Percentiles rank a stretch among this genome's conserved stretches.
Evolutionary conservation across 2,329 filamentous ascomycete genomes (phyloP).

Genomic region (Cladosporium velox): DNA sequence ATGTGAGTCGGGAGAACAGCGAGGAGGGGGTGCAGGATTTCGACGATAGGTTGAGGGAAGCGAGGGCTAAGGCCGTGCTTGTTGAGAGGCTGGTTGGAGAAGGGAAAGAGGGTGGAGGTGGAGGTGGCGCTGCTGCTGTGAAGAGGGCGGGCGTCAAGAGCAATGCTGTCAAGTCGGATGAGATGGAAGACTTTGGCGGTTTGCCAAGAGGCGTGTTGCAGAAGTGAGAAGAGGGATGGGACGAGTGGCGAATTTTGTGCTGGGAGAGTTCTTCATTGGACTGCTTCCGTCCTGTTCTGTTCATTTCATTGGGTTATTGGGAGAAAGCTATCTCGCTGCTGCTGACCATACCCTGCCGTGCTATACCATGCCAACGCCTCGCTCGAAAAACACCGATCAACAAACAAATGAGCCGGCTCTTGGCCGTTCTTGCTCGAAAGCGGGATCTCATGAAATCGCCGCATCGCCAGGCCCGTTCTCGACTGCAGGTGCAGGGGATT

Average conservation of each 20-base stretch:
- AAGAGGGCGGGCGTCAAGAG: conserved; percentile 31
- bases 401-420: background rate
- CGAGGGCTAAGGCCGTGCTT: conserved; percentile 79
- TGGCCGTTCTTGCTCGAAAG: conserved; percentile 2
- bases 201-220: conserved; percentile 23
- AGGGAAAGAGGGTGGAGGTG: conserved; percentile 37
- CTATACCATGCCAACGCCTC: conserved; percentile 17
- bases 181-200: conserved; percentile 43
- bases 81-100: conserved; percentile 71
- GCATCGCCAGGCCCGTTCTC: conserved; percentile 11
- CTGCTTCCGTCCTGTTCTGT: background rate
- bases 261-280: background rate
- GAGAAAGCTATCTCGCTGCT: conserved; percentile 11
- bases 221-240: conserved; percentile 13
- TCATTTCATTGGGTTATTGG: conserved; percentile 6
- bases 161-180: conserved; percentile 27
- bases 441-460: conserved; percentile 15
- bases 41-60: conserved; percentile 83
- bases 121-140: conserved; percentile 19
- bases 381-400: conserved; percentile 11
- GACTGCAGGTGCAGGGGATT: conserved; percentile 23
- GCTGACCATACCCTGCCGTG: background rate
- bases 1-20: conserved; percentile 75
- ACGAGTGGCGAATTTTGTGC: background rate
- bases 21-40: conserved; percentile 90